phyloP scores from a whole-genome alignment of 331 rosid genomes.

The Saraca asoca region DNA sequence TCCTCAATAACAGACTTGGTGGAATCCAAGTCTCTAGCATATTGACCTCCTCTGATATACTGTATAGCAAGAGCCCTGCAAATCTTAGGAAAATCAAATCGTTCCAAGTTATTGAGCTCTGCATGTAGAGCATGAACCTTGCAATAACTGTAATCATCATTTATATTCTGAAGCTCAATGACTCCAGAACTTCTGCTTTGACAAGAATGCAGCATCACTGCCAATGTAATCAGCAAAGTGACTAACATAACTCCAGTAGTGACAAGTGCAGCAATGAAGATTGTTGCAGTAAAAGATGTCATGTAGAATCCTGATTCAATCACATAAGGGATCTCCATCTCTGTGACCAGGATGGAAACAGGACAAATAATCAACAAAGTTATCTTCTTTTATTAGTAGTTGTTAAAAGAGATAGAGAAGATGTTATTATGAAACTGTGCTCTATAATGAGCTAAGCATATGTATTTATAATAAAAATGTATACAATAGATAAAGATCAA shows the following conservation, averaged over 20 bases:
- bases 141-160: slow-evolving; percentile 58
- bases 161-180: slow-evolving; percentile 43
- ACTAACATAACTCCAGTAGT: slow-evolving; percentile 60
- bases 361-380: slow-evolving; percentile 21
- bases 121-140: slow-evolving; percentile 53
- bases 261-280: slow-evolving; percentile 62
- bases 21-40: slow-evolving; percentile 67
- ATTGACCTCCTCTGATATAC: slow-evolving; percentile 68
- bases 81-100: slow-evolving; percentile 49
- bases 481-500: too few species aligned
- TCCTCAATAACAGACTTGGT: slow-evolving; percentile 50
- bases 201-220: slow-evolving; percentile 81
- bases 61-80: slow-evolving; percentile 53
- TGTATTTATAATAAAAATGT: too few species aligned
- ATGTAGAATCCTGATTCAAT: slow-evolving; percentile 77
- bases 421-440: too few species aligned
- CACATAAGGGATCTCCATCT: slow-evolving; percentile 55
- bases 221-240: slow-evolving; percentile 62
- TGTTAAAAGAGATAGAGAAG: too few species aligned
- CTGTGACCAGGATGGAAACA: slow-evolving; percentile 46
- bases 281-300: slow-evolving; percentile 65
- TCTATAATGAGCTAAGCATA: too few species aligned
- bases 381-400: background rate
- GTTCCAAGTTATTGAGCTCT: slow-evolving; percentile 67
- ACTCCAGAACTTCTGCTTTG: slow-evolving; percentile 58